Conservation (phyloP, 495 filamentous ascomycete genomes). For the Aspergillus carlsbadensis region DNA sequence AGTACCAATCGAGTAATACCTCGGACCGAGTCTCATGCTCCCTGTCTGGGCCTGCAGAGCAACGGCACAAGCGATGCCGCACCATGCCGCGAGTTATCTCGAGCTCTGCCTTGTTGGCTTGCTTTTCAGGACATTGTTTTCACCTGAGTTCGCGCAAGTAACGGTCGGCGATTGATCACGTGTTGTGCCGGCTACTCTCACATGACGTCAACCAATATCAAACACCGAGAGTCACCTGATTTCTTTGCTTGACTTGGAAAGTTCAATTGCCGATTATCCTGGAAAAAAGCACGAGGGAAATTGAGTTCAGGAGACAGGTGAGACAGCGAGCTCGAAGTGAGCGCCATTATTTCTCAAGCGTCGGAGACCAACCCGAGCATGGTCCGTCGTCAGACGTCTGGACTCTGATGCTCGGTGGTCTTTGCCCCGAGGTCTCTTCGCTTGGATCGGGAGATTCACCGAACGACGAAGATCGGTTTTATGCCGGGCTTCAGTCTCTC, state of each 20-base stretch:
- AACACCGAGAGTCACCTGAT: background rate
- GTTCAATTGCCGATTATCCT: constrained; percentile 3
- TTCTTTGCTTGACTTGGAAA: background rate
- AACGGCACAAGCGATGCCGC: background rate
- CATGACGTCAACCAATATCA: background rate
- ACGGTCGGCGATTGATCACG: constrained; percentile 11
- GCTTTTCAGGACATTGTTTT: background rate
- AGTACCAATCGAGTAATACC: constrained; percentile 1
- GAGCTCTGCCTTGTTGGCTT: background rate
- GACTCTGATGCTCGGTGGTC: constrained; percentile 1
- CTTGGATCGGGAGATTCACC: background rate
- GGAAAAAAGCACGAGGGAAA: background rate
- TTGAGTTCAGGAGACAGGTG: background rate
- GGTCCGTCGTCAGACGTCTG: background rate
- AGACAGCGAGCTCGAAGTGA: background rate
- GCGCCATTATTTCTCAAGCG: background rate
- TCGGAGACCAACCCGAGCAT: background rate
- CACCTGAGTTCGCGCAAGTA: background rate
- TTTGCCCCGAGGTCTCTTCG: constrained; percentile 4
- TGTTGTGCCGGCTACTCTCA: background rate
- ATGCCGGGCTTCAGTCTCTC: background rate
- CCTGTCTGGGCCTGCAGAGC: background rate
- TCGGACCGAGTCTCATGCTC: constrained; percentile 3
- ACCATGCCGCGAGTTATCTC: background rate
- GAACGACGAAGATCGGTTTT: background rate